Conservation (phyloP, 129 eudicot genomes). For the Chrysanthemum lavandulifolium region DNA sequence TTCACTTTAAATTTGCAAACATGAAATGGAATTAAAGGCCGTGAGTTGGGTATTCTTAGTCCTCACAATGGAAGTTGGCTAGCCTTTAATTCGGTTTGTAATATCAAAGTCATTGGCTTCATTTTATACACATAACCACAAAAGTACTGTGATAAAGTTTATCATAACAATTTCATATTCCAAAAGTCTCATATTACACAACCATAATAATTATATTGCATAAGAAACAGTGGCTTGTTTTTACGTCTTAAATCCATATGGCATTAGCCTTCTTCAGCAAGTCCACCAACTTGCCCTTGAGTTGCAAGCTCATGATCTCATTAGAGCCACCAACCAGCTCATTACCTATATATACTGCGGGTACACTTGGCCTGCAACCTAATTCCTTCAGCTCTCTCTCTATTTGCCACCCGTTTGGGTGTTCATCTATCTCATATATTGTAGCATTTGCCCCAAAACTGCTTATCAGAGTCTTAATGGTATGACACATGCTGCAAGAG, state of each 20-base stretch:
- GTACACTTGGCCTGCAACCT: too few relatives aligned
- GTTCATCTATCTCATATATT: too few relatives aligned
- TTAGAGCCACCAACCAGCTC: too few relatives aligned
- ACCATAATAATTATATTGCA: neutral
- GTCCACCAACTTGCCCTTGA: too few relatives aligned
- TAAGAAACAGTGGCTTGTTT: neutral
- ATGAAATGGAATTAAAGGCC: neutral
- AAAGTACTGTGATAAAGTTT: conserved; percentile 4
- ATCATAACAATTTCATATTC: conserved; percentile 11
- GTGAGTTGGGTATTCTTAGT: neutral
- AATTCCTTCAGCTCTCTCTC: too few relatives aligned
- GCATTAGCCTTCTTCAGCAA: neutral
- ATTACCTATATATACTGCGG: too few relatives aligned
- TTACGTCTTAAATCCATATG: conserved; percentile 26
- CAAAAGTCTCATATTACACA: conserved; percentile 15
- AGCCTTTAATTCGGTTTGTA: neutral
- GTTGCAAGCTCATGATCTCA: too few relatives aligned
- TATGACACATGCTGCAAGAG: too few relatives aligned
- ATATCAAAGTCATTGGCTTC: neutral
- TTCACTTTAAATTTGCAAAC: neutral
- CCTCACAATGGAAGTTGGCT: neutral
- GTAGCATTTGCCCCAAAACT: too few relatives aligned
- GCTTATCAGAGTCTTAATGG: too few relatives aligned
- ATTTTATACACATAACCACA: conserved; percentile 15
- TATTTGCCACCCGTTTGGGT: too few relatives aligned